Conservation (phyloP, 345 rosid species). For the Eutrema heterophyllum region DNA sequence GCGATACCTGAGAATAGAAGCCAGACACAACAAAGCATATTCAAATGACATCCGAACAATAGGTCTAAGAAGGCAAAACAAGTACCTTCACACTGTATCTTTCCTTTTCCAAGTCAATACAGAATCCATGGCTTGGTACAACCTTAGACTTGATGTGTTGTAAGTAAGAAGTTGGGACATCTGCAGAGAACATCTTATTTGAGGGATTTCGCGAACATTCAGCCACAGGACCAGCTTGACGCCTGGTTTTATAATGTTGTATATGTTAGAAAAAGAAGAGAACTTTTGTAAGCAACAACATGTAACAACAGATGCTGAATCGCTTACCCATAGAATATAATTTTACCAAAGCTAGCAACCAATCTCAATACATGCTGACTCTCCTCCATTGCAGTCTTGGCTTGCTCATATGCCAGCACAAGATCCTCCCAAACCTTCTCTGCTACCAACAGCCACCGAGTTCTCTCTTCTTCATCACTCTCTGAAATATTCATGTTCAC, state of each 20-base stretch:
- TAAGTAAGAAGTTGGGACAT: slow-evolving; percentile 41
- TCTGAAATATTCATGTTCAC: slow-evolving; percentile 17
- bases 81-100: slow-evolving; percentile 52
- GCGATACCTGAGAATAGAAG: slow-evolving; percentile 41
- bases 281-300: not conserved
- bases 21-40: slow-evolving; percentile 1
- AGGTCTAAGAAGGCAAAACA: slow-evolving; percentile 30
- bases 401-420: slow-evolving; percentile 32
- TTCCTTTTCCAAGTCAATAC: slow-evolving; percentile 41
- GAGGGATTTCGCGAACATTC: slow-evolving; percentile 27
- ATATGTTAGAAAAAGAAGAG: not conserved
- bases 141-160: slow-evolving; percentile 32
- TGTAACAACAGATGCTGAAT: slow-evolving; percentile 4
- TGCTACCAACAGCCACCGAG: slow-evolving; percentile 41
- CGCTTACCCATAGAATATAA: slow-evolving; percentile 44
- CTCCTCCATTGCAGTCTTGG: slow-evolving; percentile 28
- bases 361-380: slow-evolving; percentile 28
- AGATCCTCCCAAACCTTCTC: slow-evolving; percentile 49
- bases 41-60: slow-evolving; percentile 14
- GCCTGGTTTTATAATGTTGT: not conserved
- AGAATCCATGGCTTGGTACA: slow-evolving; percentile 39
- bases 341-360: slow-evolving; percentile 59
- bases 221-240: slow-evolving; percentile 9
- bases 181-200: slow-evolving; percentile 33
- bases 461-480: slow-evolving; percentile 21